These are phyloP conservation scores for Oryza officinalis DNA, from an alignment of 176 grass and related monocot species.

Conservation along the genomic window DNA sequence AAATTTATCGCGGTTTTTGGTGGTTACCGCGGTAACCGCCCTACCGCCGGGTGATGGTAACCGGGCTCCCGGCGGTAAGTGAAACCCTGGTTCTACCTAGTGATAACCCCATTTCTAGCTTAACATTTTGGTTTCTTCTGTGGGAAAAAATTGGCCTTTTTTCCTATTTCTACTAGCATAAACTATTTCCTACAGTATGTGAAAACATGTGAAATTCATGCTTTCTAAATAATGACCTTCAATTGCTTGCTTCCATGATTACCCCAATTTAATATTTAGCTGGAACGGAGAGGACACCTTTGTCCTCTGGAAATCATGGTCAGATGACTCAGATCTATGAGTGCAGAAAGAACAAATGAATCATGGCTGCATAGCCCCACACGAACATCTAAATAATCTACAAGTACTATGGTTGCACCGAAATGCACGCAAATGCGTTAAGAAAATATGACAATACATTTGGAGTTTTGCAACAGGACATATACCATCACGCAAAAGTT, in stretches of 20 bases:
- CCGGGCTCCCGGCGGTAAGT: no score
- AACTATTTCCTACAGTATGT: neutral
- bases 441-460: neutral
- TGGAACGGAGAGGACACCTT: neutral
- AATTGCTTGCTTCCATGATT: neutral
- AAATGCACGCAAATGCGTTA: neutral
- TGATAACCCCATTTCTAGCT: neutral
- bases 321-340: neutral
- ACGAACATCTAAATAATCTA: neutral
- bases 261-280: neutral
- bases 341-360: neutral
- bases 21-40: no score
- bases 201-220: neutral
- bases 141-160: neutral
- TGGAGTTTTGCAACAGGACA: neutral
- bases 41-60: no score
- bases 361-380: neutral
- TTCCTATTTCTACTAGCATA: neutral
- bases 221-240: neutral
- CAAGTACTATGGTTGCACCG: neutral
- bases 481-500: neutral
- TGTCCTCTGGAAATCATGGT: neutral
- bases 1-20: no score
- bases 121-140: neutral
- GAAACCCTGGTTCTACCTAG: neutral